Evolutionary conservation across 129 eudicot species (phyloP).

Genomic region (Cynara cardunculus): DNA sequence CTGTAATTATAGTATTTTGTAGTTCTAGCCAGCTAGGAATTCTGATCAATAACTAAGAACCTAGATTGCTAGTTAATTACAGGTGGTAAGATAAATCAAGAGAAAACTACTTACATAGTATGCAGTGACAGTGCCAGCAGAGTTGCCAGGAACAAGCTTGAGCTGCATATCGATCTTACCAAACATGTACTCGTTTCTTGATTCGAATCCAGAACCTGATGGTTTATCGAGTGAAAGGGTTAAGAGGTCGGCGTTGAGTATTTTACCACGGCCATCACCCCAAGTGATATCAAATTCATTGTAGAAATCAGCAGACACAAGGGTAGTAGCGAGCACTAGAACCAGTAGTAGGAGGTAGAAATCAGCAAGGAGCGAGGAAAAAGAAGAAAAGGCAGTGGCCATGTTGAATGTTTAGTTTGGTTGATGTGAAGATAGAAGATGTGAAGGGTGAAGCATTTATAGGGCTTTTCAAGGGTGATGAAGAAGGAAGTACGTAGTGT

Average conservation of each 20-base stretch:
- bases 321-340: slow-evolving; percentile 17
- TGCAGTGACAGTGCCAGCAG: slow-evolving; percentile 78
- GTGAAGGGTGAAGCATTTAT: slow-evolving; percentile 18
- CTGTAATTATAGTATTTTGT: too few species aligned
- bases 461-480: slow-evolving; percentile 7
- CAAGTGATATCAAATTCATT: slow-evolving; percentile 58
- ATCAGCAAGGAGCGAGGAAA: not conserved
- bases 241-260: slow-evolving; percentile 47
- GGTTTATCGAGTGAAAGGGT: slow-evolving; percentile 61
- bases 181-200: slow-evolving; percentile 54
- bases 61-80: too few species aligned
- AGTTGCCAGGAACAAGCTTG: slow-evolving; percentile 67
- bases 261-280: slow-evolving; percentile 68
- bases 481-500: slow-evolving; percentile 23
- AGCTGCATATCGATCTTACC: slow-evolving; percentile 68
- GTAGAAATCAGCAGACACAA: slow-evolving; percentile 38
- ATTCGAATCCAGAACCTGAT: slow-evolving; percentile 65
- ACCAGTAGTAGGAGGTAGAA: not conserved
- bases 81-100: too few species aligned
- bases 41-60: too few species aligned
- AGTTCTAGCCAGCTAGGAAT: too few species aligned
- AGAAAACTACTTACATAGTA: slow-evolving; percentile 45
- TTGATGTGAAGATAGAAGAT: slow-evolving; percentile 9
- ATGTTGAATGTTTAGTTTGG: not conserved
- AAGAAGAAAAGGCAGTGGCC: not conserved